phyloP scores from a whole-genome alignment of 129 eudicot species.

The Lactuca saligna region DNA sequence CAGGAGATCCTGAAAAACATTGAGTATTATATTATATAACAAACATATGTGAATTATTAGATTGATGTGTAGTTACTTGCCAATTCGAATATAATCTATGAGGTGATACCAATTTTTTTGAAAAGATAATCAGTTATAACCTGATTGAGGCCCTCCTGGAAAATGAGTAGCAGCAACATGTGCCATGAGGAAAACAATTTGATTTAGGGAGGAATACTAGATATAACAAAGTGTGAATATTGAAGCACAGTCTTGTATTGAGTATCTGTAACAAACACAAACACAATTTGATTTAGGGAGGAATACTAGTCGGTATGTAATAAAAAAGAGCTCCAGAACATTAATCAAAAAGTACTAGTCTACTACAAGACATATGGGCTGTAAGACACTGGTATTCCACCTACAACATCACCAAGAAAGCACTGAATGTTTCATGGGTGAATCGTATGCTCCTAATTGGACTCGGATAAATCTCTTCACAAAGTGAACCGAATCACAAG shows the following conservation, averaged over 20 bases:
- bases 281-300: too few relatives aligned
- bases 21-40: not conserved
- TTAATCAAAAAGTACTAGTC: slow-evolving; percentile 7
- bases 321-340: slow-evolving; percentile 11
- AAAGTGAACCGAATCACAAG: slow-evolving; percentile 29
- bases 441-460: slow-evolving; percentile 18
- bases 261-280: slow-evolving; percentile 20
- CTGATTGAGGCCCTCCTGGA: slow-evolving; percentile 54
- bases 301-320: slow-evolving; percentile 16
- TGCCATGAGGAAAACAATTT: slow-evolving; percentile 46
- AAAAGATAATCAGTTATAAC: slow-evolving; percentile 28
- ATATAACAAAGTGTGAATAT: slow-evolving; percentile 6
- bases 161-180: slow-evolving; percentile 40
- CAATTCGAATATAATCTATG: too few relatives aligned
- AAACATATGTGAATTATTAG: slow-evolving; percentile 1
- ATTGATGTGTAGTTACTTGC: not conserved
- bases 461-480: slow-evolving; percentile 21
- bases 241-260: slow-evolving; percentile 5
- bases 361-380: slow-evolving; percentile 7
- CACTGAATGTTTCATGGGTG: slow-evolving; percentile 23
- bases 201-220: slow-evolving; percentile 15
- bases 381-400: slow-evolving; percentile 21
- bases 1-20: slow-evolving; percentile 35
- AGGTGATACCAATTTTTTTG: not conserved
- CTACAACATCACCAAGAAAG: slow-evolving; percentile 27